These are phyloP conservation scores for Plasmodium gonderi DNA, from an alignment of 169 alveolate genomes.

Conservation along the genomic window DNA sequence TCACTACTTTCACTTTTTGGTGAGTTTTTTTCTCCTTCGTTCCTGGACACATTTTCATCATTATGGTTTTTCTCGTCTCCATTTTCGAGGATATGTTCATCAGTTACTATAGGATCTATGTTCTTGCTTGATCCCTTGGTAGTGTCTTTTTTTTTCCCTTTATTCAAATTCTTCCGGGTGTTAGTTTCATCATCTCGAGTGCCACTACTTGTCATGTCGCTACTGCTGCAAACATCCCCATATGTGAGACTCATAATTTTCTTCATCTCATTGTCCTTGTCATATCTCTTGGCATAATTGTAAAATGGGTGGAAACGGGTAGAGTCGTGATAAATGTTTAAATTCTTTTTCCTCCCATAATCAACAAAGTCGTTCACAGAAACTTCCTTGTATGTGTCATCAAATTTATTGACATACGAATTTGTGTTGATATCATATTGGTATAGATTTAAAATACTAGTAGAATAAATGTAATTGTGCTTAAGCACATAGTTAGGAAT, in stretches of 20 bases:
- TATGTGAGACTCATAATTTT: slow-evolving; percentile 42
- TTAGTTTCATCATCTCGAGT: background rate
- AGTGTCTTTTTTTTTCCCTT: background rate
- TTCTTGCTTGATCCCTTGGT: background rate
- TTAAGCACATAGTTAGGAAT: slow-evolving; percentile 59
- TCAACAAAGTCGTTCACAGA: slow-evolving; percentile 29
- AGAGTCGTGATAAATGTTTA: slow-evolving; percentile 37
- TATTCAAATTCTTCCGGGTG: background rate
- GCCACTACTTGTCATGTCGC: background rate
- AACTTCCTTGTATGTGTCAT: slow-evolving; percentile 29
- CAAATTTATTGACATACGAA: slow-evolving; percentile 46
- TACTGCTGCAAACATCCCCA: background rate
- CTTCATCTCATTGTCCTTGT: slow-evolving; percentile 42
- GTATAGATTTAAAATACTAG: slow-evolving; percentile 49
- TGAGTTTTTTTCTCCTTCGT: background rate
- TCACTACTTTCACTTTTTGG: background rate
- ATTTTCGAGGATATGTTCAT: background rate
- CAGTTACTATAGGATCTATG: background rate
- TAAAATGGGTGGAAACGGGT: slow-evolving; percentile 14
- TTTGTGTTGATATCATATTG: slow-evolving; percentile 59
- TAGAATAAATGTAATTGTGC: slow-evolving; percentile 62
- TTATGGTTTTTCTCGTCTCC: background rate
- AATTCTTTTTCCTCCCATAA: slow-evolving; percentile 4
- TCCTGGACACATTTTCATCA: background rate
- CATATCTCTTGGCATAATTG: slow-evolving; percentile 31